These are phyloP conservation scores for Apiosordaria backusii DNA, from an alignment of 495 filamentous ascomycete genomes.

Conservation along the genomic window DNA sequence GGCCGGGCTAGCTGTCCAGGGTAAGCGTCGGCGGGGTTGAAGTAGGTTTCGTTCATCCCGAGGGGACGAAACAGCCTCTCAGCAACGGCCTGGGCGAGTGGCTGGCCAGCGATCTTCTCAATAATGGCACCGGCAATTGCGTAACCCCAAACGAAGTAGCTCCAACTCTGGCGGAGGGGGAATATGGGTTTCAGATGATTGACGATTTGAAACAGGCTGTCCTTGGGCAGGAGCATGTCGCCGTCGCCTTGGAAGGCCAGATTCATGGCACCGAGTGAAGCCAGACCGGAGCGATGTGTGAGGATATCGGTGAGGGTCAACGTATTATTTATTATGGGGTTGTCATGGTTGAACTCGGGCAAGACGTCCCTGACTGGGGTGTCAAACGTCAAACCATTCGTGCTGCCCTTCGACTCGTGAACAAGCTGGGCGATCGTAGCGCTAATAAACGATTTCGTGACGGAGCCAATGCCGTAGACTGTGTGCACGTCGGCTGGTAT, in stretches of 20 bases:
- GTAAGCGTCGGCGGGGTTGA: background rate
- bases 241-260: constrained; percentile 4
- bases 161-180: constrained; percentile 17
- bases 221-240: constrained; percentile 5
- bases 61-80: constrained; percentile 13
- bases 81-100: constrained; percentile 14
- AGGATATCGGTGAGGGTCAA: constrained; percentile 12
- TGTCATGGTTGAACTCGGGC: constrained; percentile 7
- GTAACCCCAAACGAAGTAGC: constrained; percentile 30
- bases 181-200: constrained; percentile 4
- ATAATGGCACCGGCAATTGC: constrained; percentile 25
- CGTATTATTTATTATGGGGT: background rate
- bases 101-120: constrained; percentile 18
- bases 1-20: constrained; percentile 9
- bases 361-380: constrained; percentile 12
- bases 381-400: background rate
- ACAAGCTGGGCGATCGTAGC: too few species aligned
- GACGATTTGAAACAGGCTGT: constrained; percentile 6
- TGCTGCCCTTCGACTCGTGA: too few species aligned
- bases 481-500: too few species aligned
- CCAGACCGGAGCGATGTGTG: constrained; percentile 13
- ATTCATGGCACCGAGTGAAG: background rate
- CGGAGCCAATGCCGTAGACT: too few species aligned
- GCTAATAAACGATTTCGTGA: too few species aligned
- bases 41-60: constrained; percentile 4